Evolutionary conservation across 2,329 filamentous ascomycete species (phyloP).

Genomic region (Epichloe gansuensis): DNA sequence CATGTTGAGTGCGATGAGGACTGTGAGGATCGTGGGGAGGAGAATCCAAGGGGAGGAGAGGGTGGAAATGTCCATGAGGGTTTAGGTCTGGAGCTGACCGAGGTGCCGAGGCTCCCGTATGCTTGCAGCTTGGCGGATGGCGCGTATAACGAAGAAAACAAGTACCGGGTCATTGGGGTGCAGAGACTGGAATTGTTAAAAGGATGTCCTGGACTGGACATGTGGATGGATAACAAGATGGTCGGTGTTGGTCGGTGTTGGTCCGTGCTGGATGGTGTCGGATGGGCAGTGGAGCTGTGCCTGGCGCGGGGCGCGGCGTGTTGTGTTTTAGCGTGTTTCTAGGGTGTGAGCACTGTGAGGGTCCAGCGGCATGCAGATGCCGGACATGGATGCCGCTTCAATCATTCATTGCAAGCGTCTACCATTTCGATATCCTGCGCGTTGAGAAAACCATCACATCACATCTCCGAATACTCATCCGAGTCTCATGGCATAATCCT

Average conservation of each 20-base stretch:
- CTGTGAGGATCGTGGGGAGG: conserved; percentile 19
- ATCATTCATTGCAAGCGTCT: too few species aligned
- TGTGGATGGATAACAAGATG: too few species aligned
- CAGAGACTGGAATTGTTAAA: background rate
- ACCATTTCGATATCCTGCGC: too few species aligned
- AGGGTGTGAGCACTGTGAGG: background rate
- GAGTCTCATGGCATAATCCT: background rate
- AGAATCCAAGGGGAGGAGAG: conserved; percentile 12
- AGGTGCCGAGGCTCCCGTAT: background rate
- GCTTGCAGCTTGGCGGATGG: background rate
- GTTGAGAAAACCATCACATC: too few species aligned
- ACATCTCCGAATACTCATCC: too few species aligned
- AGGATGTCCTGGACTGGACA: too few species aligned
- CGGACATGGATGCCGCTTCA: too few species aligned
- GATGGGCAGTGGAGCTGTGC: background rate
- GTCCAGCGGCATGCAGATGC: too few species aligned
- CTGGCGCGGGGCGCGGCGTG: background rate
- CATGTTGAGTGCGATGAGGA: conserved; percentile 38
- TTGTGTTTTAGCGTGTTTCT: background rate
- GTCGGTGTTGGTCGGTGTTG: too few species aligned
- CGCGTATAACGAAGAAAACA: background rate
- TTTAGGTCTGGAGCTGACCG: background rate
- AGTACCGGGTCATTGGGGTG: background rate
- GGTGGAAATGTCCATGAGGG: conserved; percentile 5
- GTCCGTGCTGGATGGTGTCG: too few species aligned